These are phyloP conservation scores for Calycina herbarum DNA, from an alignment of 2,329 filamentous ascomycete genomes.

Conservation along the genomic window DNA sequence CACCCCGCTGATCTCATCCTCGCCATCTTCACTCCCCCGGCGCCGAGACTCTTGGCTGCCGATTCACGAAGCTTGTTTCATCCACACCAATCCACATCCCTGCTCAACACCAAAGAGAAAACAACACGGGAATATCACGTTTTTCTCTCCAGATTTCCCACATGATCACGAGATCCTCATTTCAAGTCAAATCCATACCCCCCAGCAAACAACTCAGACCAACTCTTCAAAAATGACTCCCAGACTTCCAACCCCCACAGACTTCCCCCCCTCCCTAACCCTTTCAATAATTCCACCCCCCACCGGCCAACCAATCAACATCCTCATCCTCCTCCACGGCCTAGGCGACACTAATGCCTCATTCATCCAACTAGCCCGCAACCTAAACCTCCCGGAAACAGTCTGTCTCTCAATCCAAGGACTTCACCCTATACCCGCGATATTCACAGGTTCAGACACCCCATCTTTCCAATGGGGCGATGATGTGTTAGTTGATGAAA, in stretches of 20 bases:
- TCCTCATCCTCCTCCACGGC: slow-evolving; percentile 68
- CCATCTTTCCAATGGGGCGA: slow-evolving; percentile 58
- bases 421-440: slow-evolving; percentile 58
- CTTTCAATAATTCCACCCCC: slow-evolving; percentile 34
- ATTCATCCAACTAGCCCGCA: slow-evolving; percentile 57
- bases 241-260: slow-evolving; percentile 41
- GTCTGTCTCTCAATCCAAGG: slow-evolving; percentile 61
- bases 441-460: slow-evolving; percentile 34
- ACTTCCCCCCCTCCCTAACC: slow-evolving; percentile 49
- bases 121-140: slow-evolving; percentile 4
- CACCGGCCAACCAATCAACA: slow-evolving; percentile 50
- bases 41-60: slow-evolving; percentile 6
- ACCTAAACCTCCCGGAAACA: slow-evolving; percentile 65
- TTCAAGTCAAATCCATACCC: no score
- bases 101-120: background rate
- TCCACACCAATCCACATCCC: background rate
- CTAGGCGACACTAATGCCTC: slow-evolving; percentile 62
- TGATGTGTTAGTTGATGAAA: slow-evolving; percentile 56
- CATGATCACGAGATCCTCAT: background rate
- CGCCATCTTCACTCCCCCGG: background rate
- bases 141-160: background rate
- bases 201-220: background rate
- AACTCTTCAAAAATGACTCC: background rate
- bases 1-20: background rate
- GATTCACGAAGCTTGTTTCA: slow-evolving; percentile 16